A percentile compares a stretch with the other conserved stretches of the same genome.
Conservation (phyloP, 768 basidiomycete species). For the Termitomyces sp. region DNA sequence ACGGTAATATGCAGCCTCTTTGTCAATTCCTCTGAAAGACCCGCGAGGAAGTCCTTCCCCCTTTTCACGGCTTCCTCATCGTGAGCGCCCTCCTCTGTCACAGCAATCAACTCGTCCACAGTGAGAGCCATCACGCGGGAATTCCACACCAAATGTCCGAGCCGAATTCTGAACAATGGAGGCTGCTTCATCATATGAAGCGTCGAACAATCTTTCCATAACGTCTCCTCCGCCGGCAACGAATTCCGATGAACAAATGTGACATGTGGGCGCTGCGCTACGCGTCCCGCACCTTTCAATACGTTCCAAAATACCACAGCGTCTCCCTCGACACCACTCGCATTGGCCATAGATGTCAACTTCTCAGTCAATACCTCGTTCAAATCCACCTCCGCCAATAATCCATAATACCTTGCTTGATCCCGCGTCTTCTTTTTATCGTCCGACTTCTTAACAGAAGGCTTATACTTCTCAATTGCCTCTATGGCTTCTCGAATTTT, state of each 20-base stretch:
- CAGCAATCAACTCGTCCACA: constrained; percentile 50
- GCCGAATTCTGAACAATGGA: constrained; percentile 54
- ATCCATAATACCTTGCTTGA: constrained; percentile 66
- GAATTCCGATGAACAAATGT: constrained; percentile 74
- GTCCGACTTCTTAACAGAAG: constrained; percentile 23
- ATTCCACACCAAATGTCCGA: constrained; percentile 70
- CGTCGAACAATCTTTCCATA: constrained; percentile 46
- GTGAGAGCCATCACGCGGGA: constrained; percentile 75
- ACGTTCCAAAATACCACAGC: constrained; percentile 40
- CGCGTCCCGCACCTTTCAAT: constrained; percentile 38
- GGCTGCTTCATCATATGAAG: constrained; percentile 32
- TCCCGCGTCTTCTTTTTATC: constrained; percentile 27
- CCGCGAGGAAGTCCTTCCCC: constrained; percentile 35
- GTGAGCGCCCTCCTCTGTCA: constrained; percentile 13
- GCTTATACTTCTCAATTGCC: constrained; percentile 34
- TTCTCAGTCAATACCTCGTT: constrained; percentile 34
- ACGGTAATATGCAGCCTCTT: constrained; percentile 79
- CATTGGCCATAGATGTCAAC: constrained; percentile 24
- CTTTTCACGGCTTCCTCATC: constrained; percentile 26
- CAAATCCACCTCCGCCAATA: constrained; percentile 72
- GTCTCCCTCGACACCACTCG: constrained; percentile 19
- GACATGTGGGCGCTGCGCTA: constrained; percentile 69
- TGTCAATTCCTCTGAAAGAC: constrained; percentile 40
- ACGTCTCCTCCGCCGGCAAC: constrained; percentile 19
- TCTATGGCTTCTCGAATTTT: constrained; percentile 53